These are phyloP conservation scores for Aspergillus asperescens DNA, from an alignment of 495 filamentous ascomycete genomes.

Conservation along the genomic window DNA sequence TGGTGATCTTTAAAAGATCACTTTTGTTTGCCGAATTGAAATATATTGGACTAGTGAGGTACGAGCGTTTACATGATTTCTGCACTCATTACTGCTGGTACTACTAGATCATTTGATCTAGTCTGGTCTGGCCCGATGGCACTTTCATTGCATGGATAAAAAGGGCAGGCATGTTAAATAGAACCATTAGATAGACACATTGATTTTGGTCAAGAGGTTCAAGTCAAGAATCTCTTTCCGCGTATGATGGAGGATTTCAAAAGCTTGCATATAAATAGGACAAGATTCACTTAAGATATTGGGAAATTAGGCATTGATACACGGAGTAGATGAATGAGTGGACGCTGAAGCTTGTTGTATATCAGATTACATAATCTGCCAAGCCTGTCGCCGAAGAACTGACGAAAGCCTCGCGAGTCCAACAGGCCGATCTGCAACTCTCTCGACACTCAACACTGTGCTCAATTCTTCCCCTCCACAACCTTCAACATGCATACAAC, in stretches of 20 bases:
- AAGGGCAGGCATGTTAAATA: not conserved
- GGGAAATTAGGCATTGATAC: no score
- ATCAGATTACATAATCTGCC: slow-evolving; percentile 19
- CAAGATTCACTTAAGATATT: no score
- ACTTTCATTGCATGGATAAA: not conserved
- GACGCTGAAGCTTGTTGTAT: no score
- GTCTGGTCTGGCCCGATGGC: not conserved
- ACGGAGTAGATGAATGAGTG: no score
- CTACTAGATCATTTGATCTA: not conserved
- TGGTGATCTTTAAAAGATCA: slow-evolving; percentile 18
- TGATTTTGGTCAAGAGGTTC: no score
- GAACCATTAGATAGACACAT: no score
- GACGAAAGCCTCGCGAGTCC: slow-evolving; percentile 11
- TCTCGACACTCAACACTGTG: not conserved
- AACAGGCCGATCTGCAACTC: slow-evolving; percentile 13
- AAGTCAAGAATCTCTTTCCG: no score
- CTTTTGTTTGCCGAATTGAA: not conserved
- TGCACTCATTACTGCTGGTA: not conserved
- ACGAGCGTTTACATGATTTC: not conserved
- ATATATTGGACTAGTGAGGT: not conserved
- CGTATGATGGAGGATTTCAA: no score
- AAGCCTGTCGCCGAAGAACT: slow-evolving; percentile 2
- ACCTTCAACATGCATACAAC: slow-evolving; percentile 22
- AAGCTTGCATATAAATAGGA: no score
- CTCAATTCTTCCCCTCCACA: not conserved